Conservation (phyloP, 2,329 filamentous ascomycete species). For the Talaromyces sp. region DNA sequence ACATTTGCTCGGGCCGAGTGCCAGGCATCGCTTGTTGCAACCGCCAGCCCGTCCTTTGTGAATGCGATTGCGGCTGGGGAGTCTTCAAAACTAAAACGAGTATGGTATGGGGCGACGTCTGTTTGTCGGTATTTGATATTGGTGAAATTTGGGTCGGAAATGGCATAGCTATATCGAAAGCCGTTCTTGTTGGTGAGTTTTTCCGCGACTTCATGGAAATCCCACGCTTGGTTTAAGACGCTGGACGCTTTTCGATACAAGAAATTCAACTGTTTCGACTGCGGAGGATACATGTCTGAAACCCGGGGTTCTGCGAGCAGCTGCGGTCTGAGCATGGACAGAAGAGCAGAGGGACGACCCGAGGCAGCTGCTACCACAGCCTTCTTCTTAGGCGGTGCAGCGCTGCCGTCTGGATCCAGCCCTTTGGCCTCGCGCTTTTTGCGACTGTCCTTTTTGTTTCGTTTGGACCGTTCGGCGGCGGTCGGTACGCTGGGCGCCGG, state of each 20-base stretch:
- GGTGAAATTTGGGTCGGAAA: slow-evolving; percentile 81
- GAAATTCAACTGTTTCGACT: slow-evolving; percentile 36
- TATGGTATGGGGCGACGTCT: slow-evolving; percentile 75
- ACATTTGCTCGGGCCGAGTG: slow-evolving; percentile 88
- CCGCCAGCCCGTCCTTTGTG: slow-evolving; percentile 66
- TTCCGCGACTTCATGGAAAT: slow-evolving; percentile 41
- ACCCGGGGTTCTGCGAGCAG: slow-evolving; percentile 35
- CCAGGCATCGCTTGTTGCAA: slow-evolving; percentile 91
- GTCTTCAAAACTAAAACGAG: slow-evolving; percentile 90
- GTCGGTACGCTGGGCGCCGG: slow-evolving; percentile 27
- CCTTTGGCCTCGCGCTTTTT: slow-evolving; percentile 42
- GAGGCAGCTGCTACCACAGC: slow-evolving; percentile 22
- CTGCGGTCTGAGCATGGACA: slow-evolving; percentile 37
- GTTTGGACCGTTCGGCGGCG: slow-evolving; percentile 32
- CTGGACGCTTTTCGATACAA: slow-evolving; percentile 32
- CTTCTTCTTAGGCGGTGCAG: slow-evolving; percentile 32
- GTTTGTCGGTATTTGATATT: slow-evolving; percentile 89
- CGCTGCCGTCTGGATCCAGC: slow-evolving; percentile 28
- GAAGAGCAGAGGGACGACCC: slow-evolving; percentile 33
- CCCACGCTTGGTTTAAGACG: slow-evolving; percentile 31
- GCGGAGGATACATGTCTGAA: slow-evolving; percentile 35
- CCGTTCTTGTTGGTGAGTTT: slow-evolving; percentile 62
- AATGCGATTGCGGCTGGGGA: slow-evolving; percentile 81
- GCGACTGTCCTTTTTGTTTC: slow-evolving; percentile 40
- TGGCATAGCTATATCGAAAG: slow-evolving; percentile 86